phyloP scores from a whole-genome alignment of 805 yeast genomes.

The Teunomyces kruisii region DNA sequence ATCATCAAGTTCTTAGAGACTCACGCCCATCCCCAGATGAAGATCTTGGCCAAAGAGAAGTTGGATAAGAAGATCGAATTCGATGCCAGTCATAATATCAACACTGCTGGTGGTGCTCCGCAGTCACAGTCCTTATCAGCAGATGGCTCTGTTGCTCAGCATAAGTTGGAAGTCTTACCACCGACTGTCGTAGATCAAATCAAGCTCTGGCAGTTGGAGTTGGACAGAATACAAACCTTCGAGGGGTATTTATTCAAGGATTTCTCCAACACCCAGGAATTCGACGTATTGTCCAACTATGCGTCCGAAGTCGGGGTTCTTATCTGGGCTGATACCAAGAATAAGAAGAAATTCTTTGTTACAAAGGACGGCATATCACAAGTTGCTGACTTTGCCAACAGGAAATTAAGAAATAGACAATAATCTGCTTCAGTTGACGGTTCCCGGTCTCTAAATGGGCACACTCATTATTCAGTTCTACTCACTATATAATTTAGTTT shows the following conservation, averaged over 20 bases:
- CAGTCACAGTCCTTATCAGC: slow-evolving; percentile 24
- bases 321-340: slow-evolving; percentile 80
- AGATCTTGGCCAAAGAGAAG: slow-evolving; percentile 66
- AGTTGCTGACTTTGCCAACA: slow-evolving; percentile 85
- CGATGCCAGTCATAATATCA: slow-evolving; percentile 49
- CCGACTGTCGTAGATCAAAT: slow-evolving; percentile 98
- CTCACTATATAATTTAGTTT: no score
- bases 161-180: slow-evolving; percentile 67
- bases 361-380: slow-evolving; percentile 84
- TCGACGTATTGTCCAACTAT: slow-evolving; percentile 65
- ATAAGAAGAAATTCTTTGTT: slow-evolving; percentile 74
- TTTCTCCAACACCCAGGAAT: slow-evolving; percentile 76
- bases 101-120: slow-evolving; percentile 44
- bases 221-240: slow-evolving; percentile 85
- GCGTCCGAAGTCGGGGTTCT: slow-evolving; percentile 91
- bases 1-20: slow-evolving; percentile 83
- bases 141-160: slow-evolving; percentile 39
- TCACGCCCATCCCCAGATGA: slow-evolving; percentile 94
- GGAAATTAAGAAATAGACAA: slow-evolving; percentile 35
- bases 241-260: slow-evolving; percentile 89
- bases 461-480: no score
- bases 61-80: slow-evolving; percentile 67
- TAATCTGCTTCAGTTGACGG: neutral
- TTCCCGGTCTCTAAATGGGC: no score
- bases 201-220: slow-evolving; percentile 91